Conservation (phyloP, 1,139 yeast species). For the Yarrowia galli region DNA sequence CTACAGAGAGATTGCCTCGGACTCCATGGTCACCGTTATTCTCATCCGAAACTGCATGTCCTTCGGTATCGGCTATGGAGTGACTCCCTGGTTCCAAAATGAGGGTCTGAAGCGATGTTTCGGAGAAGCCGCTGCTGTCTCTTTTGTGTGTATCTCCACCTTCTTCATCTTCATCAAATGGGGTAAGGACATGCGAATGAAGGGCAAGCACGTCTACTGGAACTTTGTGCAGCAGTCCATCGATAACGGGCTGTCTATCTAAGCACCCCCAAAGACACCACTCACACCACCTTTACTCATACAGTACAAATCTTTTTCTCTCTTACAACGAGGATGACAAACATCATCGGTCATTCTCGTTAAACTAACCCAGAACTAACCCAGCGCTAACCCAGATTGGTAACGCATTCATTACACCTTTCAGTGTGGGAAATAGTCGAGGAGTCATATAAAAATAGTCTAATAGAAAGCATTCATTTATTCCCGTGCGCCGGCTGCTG, state of each 20-base stretch:
- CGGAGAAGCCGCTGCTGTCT: slow-evolving; percentile 56
- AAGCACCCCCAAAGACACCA: not conserved
- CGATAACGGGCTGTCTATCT: slow-evolving; percentile 26
- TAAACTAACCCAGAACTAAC: slow-evolving; percentile 17
- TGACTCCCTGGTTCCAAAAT: slow-evolving; percentile 59
- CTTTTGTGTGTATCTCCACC: slow-evolving; percentile 55
- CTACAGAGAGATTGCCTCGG: slow-evolving; percentile 62
- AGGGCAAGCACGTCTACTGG: slow-evolving; percentile 41
- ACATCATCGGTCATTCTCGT: not conserved
- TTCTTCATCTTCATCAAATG: slow-evolving; percentile 53
- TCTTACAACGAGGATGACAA: not conserved
- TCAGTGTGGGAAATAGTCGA: slow-evolving; percentile 22
- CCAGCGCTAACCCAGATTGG: slow-evolving; percentile 24
- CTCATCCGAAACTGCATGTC: slow-evolving; percentile 53
- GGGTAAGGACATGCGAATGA: slow-evolving; percentile 45
- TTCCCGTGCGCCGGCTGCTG: not conserved
- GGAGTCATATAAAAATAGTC: slow-evolving; percentile 18
- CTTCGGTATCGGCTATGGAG: slow-evolving; percentile 59
- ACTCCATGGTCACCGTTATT: slow-evolving; percentile 57
- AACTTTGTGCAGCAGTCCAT: slow-evolving; percentile 35
- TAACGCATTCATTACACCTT: slow-evolving; percentile 16
- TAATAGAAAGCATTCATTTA: slow-evolving; percentile 7
- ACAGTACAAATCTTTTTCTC: slow-evolving; percentile 4
- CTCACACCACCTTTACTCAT: not conserved
- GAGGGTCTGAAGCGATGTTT: slow-evolving; percentile 57